These are phyloP conservation scores for Globisporangium middletonii DNA, from an alignment of 352 stramenopile genomes.

Conservation along the genomic window DNA sequence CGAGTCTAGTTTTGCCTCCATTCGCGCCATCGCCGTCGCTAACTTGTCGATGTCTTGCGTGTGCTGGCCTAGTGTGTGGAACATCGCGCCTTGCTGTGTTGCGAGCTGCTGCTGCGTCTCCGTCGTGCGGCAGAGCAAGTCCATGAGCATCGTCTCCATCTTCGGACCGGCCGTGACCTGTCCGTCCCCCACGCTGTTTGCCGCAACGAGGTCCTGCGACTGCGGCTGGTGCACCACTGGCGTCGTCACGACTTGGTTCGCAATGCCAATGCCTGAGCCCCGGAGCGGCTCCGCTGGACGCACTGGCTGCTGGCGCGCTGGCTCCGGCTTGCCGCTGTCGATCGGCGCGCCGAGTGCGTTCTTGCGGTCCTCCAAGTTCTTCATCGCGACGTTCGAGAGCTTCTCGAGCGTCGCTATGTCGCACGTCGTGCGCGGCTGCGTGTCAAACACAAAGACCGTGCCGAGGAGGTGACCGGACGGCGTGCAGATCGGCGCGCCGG, in stretches of 20 bases:
- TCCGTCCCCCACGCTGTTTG: conserved; percentile 66
- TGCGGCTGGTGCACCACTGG: conserved; percentile 25
- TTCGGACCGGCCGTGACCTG: conserved; percentile 80
- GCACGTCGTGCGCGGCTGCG: conserved; percentile 75
- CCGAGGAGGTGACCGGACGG: conserved; percentile 76
- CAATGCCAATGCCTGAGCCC: conserved; percentile 66
- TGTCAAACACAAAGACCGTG: conserved; percentile 87
- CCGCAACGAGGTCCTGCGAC: conserved; percentile 78
- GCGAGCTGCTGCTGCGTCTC: conserved; percentile 88
- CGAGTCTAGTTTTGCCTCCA: conserved; percentile 87
- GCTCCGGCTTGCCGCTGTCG: conserved; percentile 37
- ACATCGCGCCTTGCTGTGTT: conserved; percentile 88
- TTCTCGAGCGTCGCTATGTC: conserved; percentile 85
- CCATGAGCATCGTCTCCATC: conserved; percentile 90
- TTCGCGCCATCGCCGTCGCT: conserved; percentile 78
- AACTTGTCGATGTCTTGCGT: conserved; percentile 87
- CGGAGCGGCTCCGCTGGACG: conserved; percentile 30
- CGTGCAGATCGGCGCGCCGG: conserved; percentile 74
- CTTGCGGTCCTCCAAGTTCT: conserved; percentile 88
- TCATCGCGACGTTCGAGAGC: conserved; percentile 86
- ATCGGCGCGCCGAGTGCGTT: conserved; percentile 69
- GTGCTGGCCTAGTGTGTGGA: conserved; percentile 88
- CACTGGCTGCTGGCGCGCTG: conserved; percentile 26
- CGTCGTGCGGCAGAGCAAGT: conserved; percentile 82
- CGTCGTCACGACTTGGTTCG: conserved; percentile 70